phyloP scores from a whole-genome alignment of 2,329 filamentous ascomycete species.

The Mariannaea sp. region DNA sequence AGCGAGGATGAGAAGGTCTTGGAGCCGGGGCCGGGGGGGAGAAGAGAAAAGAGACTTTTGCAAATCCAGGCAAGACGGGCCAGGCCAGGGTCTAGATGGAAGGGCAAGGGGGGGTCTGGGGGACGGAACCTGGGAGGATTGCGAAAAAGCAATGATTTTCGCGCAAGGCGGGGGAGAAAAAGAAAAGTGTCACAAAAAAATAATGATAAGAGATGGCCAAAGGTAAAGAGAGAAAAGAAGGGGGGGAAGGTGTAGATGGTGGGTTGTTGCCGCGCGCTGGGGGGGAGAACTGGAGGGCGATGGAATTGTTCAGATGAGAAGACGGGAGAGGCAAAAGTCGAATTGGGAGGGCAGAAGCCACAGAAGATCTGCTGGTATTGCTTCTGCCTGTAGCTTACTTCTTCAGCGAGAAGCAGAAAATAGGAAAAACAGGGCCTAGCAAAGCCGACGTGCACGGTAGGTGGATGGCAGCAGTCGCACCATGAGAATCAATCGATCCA shows the following conservation, averaged over 20 bases:
- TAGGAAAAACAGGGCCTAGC: background rate
- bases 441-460: conserved; percentile 8
- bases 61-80: conserved; percentile 19
- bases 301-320: conserved; percentile 1
- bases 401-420: background rate
- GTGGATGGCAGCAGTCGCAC: conserved; percentile 14
- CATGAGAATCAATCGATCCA: conserved; percentile 15
- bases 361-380: conserved; percentile 1
- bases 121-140: conserved; percentile 5
- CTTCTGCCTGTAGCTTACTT: conserved; percentile 8
- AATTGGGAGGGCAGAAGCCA: background rate
- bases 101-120: conserved; percentile 21
- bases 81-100: conserved; percentile 17
- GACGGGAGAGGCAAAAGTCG: background rate
- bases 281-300: background rate
- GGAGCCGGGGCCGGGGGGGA: conserved; percentile 18
- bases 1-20: conserved; percentile 23
- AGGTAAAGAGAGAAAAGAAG: conserved; percentile 18
- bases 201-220: conserved; percentile 19
- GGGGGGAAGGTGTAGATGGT: conserved; percentile 10
- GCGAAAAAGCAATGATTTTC: conserved; percentile 20
- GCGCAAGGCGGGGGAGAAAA: conserved; percentile 19
- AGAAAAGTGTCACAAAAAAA: conserved; percentile 17
- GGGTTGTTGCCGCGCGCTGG: conserved; percentile 12
- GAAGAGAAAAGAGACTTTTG: conserved; percentile 26